These are phyloP conservation scores for Candida maesae DNA, from an alignment of 805 yeast genomes.

Conservation along the genomic window DNA sequence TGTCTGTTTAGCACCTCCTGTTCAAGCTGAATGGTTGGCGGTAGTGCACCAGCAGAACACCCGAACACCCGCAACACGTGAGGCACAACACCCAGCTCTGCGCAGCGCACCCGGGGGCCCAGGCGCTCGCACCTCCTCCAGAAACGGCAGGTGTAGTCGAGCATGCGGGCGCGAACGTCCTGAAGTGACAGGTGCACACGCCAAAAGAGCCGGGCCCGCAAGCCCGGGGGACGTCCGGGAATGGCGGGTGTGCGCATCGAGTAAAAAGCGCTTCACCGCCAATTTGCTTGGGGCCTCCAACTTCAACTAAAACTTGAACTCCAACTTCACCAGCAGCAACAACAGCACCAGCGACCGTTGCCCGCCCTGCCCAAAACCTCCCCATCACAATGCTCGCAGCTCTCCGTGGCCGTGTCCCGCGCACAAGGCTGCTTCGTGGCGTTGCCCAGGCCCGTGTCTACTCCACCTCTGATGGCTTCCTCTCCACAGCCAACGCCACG, in stretches of 20 bases:
- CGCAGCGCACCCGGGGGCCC: too few relatives aligned
- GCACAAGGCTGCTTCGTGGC: conserved; percentile 19
- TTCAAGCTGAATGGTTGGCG: too few relatives aligned
- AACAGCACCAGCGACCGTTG: background rate
- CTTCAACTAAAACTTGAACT: too few relatives aligned
- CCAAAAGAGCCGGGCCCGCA: too few relatives aligned
- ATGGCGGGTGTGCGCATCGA: background rate
- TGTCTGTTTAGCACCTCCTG: too few relatives aligned
- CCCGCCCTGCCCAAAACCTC: background rate
- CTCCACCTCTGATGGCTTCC: conserved; percentile 56
- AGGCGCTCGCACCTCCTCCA: too few relatives aligned
- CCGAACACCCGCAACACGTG: too few relatives aligned
- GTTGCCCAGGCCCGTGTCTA: conserved; percentile 15
- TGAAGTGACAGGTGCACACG: background rate
- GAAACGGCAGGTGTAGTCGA: background rate
- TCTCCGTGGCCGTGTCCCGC: conserved; percentile 24
- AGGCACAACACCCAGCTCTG: too few relatives aligned
- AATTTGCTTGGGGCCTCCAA: too few relatives aligned
- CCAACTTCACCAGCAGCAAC: background rate
- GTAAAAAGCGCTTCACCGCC: too few relatives aligned
- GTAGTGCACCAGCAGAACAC: too few relatives aligned
- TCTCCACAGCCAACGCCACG: conserved; percentile 79
- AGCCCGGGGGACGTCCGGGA: conserved; percentile 6
- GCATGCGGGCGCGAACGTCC: conserved; percentile 1
- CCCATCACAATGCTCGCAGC: conserved; percentile 23